A percentile compares a stretch with the other conserved stretches of the same genome.
phyloP scores from a whole-genome alignment of 345 rosid species.

The Brassica juncea region DNA sequence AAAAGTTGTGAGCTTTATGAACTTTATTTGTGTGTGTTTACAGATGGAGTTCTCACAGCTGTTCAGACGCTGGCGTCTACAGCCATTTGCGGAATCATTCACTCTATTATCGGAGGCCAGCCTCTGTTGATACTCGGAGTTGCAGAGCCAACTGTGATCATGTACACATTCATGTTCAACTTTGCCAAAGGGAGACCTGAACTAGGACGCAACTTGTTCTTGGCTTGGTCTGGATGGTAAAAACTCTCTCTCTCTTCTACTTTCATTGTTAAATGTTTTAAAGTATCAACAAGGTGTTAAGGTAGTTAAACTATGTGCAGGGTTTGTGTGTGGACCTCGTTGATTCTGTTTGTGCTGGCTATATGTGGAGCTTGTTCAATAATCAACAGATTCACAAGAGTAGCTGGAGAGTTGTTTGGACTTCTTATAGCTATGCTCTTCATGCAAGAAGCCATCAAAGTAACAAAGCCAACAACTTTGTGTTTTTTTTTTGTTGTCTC shows the following conservation, averaged over 20 bases:
- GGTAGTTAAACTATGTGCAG: constrained; percentile 37
- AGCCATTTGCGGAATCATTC: constrained; percentile 80
- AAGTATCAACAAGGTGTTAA: neutral
- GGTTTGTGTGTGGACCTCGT: constrained; percentile 97
- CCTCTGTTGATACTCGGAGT: constrained; percentile 93
- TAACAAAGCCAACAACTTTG: constrained; percentile 28
- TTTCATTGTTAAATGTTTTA: neutral
- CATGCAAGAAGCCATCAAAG: constrained; percentile 95
- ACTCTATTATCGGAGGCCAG: constrained; percentile 92
- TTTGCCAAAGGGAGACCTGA: constrained; percentile 85
- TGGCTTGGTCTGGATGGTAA: constrained; percentile 94
- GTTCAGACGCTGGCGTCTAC: constrained; percentile 96
- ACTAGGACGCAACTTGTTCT: constrained; percentile 78
- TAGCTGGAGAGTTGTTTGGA: constrained; percentile 94
- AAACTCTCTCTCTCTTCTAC: neutral
- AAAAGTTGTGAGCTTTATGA: neutral
- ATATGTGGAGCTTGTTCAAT: constrained; percentile 95
- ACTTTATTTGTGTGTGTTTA: constrained; percentile 19
- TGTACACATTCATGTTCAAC: constrained; percentile 94
- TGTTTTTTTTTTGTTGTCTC: neutral
- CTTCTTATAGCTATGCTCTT: constrained; percentile 97
- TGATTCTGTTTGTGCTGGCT: constrained; percentile 74
- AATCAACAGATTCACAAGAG: constrained; percentile 87
- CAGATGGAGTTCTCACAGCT: constrained; percentile 90
- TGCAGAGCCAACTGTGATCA: constrained; percentile 97